Percentiles rank a stretch among this genome's conserved stretches.
Evolutionary conservation across 805 yeast genomes (phyloP).

Genomic region (Yamadazyma tumulicola): DNA sequence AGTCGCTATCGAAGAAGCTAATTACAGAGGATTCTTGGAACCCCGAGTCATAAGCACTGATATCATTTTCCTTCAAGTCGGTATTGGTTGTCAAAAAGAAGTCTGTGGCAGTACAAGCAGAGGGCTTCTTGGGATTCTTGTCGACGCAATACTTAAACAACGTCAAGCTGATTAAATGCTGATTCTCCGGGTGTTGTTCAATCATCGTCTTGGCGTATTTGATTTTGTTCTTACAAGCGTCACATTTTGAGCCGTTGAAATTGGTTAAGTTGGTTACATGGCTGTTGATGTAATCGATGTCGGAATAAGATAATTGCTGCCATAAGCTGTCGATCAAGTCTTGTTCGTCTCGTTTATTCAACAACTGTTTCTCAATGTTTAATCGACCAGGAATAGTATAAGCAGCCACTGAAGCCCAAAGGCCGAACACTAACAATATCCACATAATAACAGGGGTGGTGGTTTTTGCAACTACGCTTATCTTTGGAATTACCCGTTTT

Average conservation of each 20-base stretch:
- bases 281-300: slow-evolving; percentile 25
- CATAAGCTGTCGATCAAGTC: slow-evolving; percentile 26
- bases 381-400: slow-evolving; percentile 12
- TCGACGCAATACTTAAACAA: slow-evolving; percentile 34
- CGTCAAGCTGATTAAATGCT: slow-evolving; percentile 33
- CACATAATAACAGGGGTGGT: too few relatives aligned
- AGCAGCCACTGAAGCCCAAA: slow-evolving; percentile 1
- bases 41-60: slow-evolving; percentile 21
- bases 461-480: neutral
- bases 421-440: neutral
- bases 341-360: slow-evolving; percentile 12
- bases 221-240: slow-evolving; percentile 33
- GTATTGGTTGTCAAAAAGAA: slow-evolving; percentile 37
- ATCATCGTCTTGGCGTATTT: slow-evolving; percentile 26
- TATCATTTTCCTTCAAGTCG: slow-evolving; percentile 10
- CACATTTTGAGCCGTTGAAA: slow-evolving; percentile 32
- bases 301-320: slow-evolving; percentile 19
- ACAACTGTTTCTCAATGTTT: slow-evolving; percentile 11
- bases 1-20: slow-evolving; percentile 37
- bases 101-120: slow-evolving; percentile 32
- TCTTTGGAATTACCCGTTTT: slow-evolving; percentile 1
- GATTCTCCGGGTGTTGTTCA: slow-evolving; percentile 26
- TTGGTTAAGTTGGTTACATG: slow-evolving; percentile 25
- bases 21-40: slow-evolving; percentile 23
- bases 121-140: slow-evolving; percentile 24